Percentiles rank a stretch among this genome's conserved stretches.
Evolutionary conservation across 1,284 basidiomycete genomes (phyloP).

Genomic region (Heimioporus retisporus): DNA sequence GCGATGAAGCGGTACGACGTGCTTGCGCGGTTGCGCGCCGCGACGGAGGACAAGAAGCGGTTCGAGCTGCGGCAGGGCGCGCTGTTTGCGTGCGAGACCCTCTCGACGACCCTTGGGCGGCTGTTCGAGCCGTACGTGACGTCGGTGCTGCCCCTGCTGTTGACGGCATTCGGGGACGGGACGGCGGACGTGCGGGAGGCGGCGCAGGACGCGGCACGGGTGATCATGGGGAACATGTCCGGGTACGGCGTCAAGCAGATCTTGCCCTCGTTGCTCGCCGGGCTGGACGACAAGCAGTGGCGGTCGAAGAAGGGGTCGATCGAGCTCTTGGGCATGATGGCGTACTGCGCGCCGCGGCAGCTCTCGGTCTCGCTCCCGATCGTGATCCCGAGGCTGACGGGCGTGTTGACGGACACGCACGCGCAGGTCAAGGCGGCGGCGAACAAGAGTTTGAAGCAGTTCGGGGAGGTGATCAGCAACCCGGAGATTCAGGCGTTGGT

Average conservation of each 20-base stretch:
- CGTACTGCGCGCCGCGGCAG: conserved; percentile 97
- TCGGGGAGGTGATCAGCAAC: conserved; percentile 96
- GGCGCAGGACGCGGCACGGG: conserved; percentile 91
- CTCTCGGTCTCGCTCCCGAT: conserved; percentile 96
- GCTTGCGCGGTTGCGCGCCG: conserved; percentile 79
- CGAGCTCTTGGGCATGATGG: conserved; percentile 99
- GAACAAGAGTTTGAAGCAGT: conserved; percentile 97
- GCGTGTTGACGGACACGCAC: conserved; percentile 97
- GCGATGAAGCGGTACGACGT: conserved; percentile 90
- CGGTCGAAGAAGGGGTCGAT: conserved; percentile 98
- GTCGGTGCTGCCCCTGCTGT: conserved; percentile 87
- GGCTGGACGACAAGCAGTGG: conserved; percentile 99
- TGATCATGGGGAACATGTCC: conserved; percentile 97
- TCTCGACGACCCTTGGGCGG: conserved; percentile 88
- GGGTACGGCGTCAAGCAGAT: conserved; percentile 98
- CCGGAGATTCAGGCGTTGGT: conserved; percentile 96
- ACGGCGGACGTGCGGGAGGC: conserved; percentile 95
- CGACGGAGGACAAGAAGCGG: conserved; percentile 91
- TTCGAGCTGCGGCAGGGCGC: conserved; percentile 94
- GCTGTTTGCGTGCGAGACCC: conserved; percentile 95
- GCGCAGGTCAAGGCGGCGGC: conserved; percentile 96
- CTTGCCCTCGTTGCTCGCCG: conserved; percentile 90
- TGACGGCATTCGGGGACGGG: conserved; percentile 93
- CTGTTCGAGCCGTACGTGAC: conserved; percentile 97
- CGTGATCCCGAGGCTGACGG: conserved; percentile 96